Percentiles rank a stretch among this genome's conserved stretches.
phyloP scores from a whole-genome alignment of 305 asterid genomes.

The Solanum hybrid region DNA sequence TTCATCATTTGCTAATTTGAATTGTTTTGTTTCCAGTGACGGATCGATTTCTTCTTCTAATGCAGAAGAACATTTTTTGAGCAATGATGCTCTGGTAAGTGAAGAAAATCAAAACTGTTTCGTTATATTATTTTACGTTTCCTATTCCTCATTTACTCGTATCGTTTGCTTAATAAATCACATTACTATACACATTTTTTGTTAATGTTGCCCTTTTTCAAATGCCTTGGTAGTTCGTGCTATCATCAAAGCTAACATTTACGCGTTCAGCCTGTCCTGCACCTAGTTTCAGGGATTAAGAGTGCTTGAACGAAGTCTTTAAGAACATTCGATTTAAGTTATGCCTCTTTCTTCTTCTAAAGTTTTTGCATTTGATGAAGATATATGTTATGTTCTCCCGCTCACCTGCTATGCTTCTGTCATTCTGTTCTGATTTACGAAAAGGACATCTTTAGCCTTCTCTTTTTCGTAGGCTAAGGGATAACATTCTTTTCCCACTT shows the following conservation, averaged over 20 bases:
- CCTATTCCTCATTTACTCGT: neutral
- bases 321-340: neutral
- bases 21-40: slow-evolving; percentile 44
- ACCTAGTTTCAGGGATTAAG: neutral
- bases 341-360: neutral
- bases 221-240: neutral
- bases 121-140: neutral
- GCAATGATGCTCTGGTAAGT: slow-evolving; percentile 90
- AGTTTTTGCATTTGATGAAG: neutral
- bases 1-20: neutral
- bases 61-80: slow-evolving; percentile 76
- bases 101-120: neutral
- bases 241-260: neutral
- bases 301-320: neutral
- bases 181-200: neutral
- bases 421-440: neutral
- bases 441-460: neutral
- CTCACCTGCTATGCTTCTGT: neutral
- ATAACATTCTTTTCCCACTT: neutral
- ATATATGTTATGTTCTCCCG: neutral
- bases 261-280: neutral
- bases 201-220: neutral
- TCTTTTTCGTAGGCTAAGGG: neutral
- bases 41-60: slow-evolving; percentile 75
- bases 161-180: neutral